Base-by-base conservation (phyloP, 2,329 filamentous ascomycete species). In the Penicillium sp. region DNA sequence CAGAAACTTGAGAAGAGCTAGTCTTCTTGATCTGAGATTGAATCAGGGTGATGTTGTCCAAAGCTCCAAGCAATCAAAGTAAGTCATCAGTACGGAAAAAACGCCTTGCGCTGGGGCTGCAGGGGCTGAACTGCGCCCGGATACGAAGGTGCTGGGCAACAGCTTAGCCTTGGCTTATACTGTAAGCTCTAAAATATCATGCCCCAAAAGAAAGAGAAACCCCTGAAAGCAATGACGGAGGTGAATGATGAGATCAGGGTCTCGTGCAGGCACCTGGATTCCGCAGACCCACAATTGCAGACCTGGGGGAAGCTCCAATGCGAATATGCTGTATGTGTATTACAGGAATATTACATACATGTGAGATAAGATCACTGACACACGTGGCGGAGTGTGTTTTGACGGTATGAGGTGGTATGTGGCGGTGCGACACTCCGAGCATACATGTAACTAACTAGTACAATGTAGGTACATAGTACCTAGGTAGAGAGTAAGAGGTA, bases 91-190 rank as follows among this genome's bases (percentile, higher is more conserved):
- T 36, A 45, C 26, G 40, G 27, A 34, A 23, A 51, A 42, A 57
- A 47, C 52, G 55, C 55, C 55, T 57, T 57, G 55, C 53, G 43
- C 50, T 44, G 38, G 36, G 53, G 44, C 50, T 19, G 52, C 34
- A 43, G 36, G 40, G 36, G 44, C 32, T 44, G 26, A 30, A 19
- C 6, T 39, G 18, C 16, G 23, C 27, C 41, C 26, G 23, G 30
- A 29, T 32, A 44, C 45, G 45, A 32, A 30, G 44, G 11, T 36
- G 38, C 35, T 47, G 26, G 39, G n/a, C n/a, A 48, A 47, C 26
- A 30, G 48, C 39, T 43, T 30, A 16, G 34, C 19, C 26, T 41
- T n/a, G 38, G 34, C 45, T 53, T 52, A 23, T 35, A 53, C 35
- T 36, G 41, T 30, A 23, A 44, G 39, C 39, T 43, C 30, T 3